Evolutionary conservation across 306 rosid genomes (phyloP).

Genomic region (Betula pendula): DNA sequence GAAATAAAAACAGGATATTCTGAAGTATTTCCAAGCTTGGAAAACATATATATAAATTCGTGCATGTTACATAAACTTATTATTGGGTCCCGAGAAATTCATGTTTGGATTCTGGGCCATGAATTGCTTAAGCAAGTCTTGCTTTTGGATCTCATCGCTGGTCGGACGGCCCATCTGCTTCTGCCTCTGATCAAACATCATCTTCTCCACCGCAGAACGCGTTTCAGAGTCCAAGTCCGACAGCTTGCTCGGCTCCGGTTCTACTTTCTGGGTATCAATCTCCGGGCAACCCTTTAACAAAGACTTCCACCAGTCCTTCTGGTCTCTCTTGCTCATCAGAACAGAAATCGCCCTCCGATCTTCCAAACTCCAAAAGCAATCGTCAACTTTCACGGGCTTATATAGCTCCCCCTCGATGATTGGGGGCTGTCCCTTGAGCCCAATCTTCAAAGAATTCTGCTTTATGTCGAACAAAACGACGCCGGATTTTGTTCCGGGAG

Average conservation of each 20-base stretch:
- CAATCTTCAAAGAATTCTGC: neutral
- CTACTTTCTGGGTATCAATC: slow-evolving; percentile 10
- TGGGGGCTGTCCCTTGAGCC: slow-evolving; percentile 15
- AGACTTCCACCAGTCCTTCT: slow-evolving; percentile 7
- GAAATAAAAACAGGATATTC: too few species aligned
- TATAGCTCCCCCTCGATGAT: slow-evolving; percentile 18
- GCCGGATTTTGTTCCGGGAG: too few species aligned
- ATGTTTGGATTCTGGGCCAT: slow-evolving; percentile 17
- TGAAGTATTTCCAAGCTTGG: too few species aligned
- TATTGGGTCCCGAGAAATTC: slow-evolving; percentile 7
- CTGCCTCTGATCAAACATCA: slow-evolving; percentile 21
- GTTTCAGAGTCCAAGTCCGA: slow-evolving; percentile 14
- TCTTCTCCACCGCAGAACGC: slow-evolving; percentile 15
- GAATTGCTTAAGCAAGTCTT: slow-evolving; percentile 15
- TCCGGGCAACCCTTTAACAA: slow-evolving; percentile 16
- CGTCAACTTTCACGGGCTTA: slow-evolving; percentile 1
- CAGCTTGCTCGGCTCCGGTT: neutral
- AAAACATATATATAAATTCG: too few species aligned
- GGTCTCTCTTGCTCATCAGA: neutral
- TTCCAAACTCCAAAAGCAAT: slow-evolving; percentile 15
- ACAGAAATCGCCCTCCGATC: neutral
- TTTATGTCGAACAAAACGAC: too few species aligned
- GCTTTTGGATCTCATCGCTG: too few species aligned
- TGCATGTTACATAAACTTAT: neutral
- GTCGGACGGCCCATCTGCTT: slow-evolving; percentile 23